Percentiles rank a stretch among this genome's conserved stretches.
Conservation (phyloP, 2,329 filamentous ascomycete species). For the Ceratocystis colombiana region DNA sequence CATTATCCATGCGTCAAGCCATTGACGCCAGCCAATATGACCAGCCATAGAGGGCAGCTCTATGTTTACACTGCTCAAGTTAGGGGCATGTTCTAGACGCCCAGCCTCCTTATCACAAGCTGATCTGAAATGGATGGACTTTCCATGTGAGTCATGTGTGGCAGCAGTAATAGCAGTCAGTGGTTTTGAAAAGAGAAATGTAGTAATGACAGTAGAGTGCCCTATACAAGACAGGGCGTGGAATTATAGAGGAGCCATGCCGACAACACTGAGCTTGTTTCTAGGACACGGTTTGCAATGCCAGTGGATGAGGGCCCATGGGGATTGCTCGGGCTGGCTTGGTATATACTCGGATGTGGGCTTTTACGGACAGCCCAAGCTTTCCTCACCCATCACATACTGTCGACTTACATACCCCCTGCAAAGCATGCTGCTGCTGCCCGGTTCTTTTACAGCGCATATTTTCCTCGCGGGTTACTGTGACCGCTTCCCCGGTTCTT, state of each 20-base stretch:
- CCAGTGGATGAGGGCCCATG: neutral
- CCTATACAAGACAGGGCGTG: neutral
- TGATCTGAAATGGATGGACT: neutral
- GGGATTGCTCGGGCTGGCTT: neutral
- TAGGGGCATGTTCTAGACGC: neutral
- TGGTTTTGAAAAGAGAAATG: neutral
- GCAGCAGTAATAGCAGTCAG: neutral
- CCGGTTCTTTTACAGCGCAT: constrained; percentile 5
- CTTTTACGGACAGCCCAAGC: neutral
- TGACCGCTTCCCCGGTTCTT: neutral
- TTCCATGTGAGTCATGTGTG: neutral
- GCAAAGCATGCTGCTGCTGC: neutral
- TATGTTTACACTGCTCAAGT: neutral
- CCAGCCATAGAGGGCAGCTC: neutral
- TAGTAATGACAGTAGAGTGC: neutral
- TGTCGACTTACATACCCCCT: neutral
- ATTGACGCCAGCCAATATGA: neutral
- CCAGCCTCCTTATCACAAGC: neutral
- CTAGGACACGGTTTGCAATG: neutral
- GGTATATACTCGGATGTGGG: neutral
- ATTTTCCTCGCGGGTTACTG: neutral
- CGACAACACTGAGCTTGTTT: neutral
- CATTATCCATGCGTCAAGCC: neutral
- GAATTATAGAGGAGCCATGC: neutral
- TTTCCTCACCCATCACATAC: no score